Percentiles rank a stretch among this genome's conserved stretches.
phyloP scores from a whole-genome alignment of 768 basidiomycete species.

The Hysterangium stoloniferum region DNA sequence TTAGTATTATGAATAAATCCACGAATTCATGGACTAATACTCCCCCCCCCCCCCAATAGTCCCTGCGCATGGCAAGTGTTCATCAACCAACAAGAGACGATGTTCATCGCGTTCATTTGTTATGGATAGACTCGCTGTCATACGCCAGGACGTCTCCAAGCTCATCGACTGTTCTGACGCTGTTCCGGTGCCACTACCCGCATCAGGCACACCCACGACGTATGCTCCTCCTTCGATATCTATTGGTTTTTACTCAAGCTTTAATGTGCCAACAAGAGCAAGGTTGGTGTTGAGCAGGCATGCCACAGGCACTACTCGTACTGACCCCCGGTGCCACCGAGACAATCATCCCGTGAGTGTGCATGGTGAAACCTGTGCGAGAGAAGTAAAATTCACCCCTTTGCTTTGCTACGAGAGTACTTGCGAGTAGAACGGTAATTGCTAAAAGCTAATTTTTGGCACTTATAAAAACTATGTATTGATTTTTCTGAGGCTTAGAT shows the following conservation, averaged over 20 bases:
- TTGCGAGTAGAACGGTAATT: too few relatives aligned
- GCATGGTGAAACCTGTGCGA: too few relatives aligned
- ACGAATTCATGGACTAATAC: too few relatives aligned
- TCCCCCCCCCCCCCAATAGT: neutral
- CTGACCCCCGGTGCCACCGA: constrained; percentile 23
- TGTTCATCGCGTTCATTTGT: neutral
- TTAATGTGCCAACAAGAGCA: constrained; percentile 18
- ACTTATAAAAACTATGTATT: too few relatives aligned
- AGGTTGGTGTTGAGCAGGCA: constrained; percentile 18
- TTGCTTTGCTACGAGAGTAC: too few relatives aligned
- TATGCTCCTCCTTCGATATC: neutral
- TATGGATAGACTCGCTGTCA: neutral
- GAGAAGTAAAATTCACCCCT: too few relatives aligned
- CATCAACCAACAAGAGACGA: constrained; percentile 6
- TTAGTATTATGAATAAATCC: neutral
- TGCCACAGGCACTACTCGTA: constrained; percentile 32
- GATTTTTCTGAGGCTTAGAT: too few relatives aligned
- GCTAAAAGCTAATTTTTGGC: too few relatives aligned
- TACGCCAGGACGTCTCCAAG: neutral
- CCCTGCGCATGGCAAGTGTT: constrained; percentile 12
- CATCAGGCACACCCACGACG: constrained; percentile 4
- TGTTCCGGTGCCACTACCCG: constrained; percentile 13
- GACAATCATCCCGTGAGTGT: constrained; percentile 2
- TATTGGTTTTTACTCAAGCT: neutral
- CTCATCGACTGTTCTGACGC: constrained; percentile 11